Conservation (phyloP, 352 stramenopile species). For the Globisporangium okanoganense region DNA sequence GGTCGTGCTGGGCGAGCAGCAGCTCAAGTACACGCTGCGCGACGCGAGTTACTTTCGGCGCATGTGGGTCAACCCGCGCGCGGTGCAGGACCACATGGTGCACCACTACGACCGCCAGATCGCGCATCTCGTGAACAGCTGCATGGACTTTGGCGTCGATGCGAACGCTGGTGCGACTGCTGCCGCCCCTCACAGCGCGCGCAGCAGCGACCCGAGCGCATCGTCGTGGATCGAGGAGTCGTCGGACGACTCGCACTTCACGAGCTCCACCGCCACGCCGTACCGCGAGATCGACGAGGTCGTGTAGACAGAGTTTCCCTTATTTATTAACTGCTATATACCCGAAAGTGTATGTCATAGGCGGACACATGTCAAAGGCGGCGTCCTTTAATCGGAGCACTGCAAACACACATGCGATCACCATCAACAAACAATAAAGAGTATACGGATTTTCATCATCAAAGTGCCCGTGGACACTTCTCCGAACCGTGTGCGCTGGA, state of each 20-base stretch:
- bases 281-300: slow-evolving; percentile 37
- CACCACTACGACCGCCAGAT: slow-evolving; percentile 82
- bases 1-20: slow-evolving; percentile 57
- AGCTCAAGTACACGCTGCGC: slow-evolving; percentile 65
- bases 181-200: slow-evolving; percentile 5
- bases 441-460: too few relatives aligned
- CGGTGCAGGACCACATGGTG: slow-evolving; percentile 73
- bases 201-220: slow-evolving; percentile 19
- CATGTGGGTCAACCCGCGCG: slow-evolving; percentile 58
- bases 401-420: too few relatives aligned
- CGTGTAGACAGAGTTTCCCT: slow-evolving; percentile 16
- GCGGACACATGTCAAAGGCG: too few relatives aligned
- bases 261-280: slow-evolving; percentile 16
- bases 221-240: slow-evolving; percentile 29
- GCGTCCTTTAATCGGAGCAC: too few relatives aligned
- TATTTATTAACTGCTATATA: too few relatives aligned
- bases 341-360: too few relatives aligned
- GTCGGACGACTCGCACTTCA: slow-evolving; percentile 12
- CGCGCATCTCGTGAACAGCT: slow-evolving; percentile 45
- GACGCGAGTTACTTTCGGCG: slow-evolving; percentile 66
- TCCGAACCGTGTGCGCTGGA: too few relatives aligned
- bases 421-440: too few relatives aligned
- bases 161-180: background rate
- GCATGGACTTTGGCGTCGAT: slow-evolving; percentile 35
- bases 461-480: too few relatives aligned